Percentiles rank a stretch among this genome's conserved stretches.
These are phyloP conservation scores for Pseudomassariella vexata DNA, from an alignment of 2,329 filamentous ascomycete genomes.

Conservation along the genomic window DNA sequence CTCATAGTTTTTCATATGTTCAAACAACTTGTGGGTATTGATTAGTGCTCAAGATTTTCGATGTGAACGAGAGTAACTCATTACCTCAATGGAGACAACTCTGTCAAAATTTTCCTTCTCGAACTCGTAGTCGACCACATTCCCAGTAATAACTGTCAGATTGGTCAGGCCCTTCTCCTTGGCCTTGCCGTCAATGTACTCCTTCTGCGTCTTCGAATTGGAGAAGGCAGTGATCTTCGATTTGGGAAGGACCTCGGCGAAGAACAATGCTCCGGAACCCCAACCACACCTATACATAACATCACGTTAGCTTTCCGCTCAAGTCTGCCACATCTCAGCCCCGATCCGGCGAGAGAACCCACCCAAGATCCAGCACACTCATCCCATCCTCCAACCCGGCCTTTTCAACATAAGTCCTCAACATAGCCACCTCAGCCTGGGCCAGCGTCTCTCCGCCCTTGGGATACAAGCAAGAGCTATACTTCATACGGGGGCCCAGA, in stretches of 20 bases:
- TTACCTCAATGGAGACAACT: slow-evolving; percentile 57
- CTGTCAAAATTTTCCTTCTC: slow-evolving; percentile 52
- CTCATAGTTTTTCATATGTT: slow-evolving; percentile 74
- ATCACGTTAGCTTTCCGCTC: slow-evolving; percentile 1
- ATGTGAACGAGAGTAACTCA: too few species aligned
- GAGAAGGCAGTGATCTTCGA: slow-evolving; percentile 61
- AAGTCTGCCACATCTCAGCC: too few species aligned
- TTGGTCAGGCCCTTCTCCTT: slow-evolving; percentile 51
- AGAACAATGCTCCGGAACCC: slow-evolving; percentile 60
- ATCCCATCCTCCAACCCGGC: slow-evolving; percentile 55
- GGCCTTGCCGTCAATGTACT: slow-evolving; percentile 58
- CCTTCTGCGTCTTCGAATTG: slow-evolving; percentile 63
- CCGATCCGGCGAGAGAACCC: slow-evolving; percentile 15
- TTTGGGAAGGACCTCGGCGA: slow-evolving; percentile 59
- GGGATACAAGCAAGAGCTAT: slow-evolving; percentile 61
- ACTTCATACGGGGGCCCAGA: slow-evolving; percentile 67
- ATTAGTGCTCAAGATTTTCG: too few species aligned
- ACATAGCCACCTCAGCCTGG: slow-evolving; percentile 62
- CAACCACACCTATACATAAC: slow-evolving; percentile 52
- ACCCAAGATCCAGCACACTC: slow-evolving; percentile 58
- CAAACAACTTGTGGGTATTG: slow-evolving; percentile 59
- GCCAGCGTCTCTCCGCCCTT: slow-evolving; percentile 57
- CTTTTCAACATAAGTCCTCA: slow-evolving; percentile 55
- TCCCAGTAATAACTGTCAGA: slow-evolving; percentile 58
- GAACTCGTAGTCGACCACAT: slow-evolving; percentile 63